Percentiles rank a stretch among this genome's conserved stretches.
Evolutionary conservation across 331 rosid genomes (phyloP).

Genomic region (Erythrophleum ivorense): DNA sequence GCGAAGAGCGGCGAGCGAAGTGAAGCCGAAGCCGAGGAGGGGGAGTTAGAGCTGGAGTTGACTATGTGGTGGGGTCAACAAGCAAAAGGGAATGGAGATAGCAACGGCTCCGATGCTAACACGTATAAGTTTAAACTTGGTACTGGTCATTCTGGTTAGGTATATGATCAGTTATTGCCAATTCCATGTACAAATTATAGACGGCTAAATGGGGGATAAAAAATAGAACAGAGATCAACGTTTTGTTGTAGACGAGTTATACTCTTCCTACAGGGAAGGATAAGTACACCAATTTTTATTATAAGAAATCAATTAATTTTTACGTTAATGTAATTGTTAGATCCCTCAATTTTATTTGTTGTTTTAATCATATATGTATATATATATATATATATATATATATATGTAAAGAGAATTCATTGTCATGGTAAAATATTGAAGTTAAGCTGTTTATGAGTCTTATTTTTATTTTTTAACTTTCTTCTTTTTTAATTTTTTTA

Average conservation of each 20-base stretch:
- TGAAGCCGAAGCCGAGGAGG: constrained; percentile 23
- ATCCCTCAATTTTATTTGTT: too few species aligned
- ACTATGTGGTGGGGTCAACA: constrained; percentile 46
- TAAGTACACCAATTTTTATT: neutral
- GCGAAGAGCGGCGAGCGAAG: neutral
- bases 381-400: too few species aligned
- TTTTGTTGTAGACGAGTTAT: neutral
- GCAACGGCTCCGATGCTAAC: constrained; percentile 8
- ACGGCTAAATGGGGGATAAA: neutral
- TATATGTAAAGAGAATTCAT: too few species aligned
- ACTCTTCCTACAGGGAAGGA: neutral
- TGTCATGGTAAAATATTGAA: too few species aligned
- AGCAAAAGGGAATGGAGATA: neutral
- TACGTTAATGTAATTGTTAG: too few species aligned
- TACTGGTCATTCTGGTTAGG: neutral
- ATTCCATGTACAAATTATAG: neutral
- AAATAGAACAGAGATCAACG: too few species aligned
- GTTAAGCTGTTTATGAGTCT: too few species aligned
- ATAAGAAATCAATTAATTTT: neutral
- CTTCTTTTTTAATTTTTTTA: too few species aligned
- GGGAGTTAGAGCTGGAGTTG: constrained; percentile 49
- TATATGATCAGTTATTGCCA: neutral
- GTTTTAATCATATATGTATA: too few species aligned
- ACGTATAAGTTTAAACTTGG: constrained; percentile 16
- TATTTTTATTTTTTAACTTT: too few species aligned